Evolutionary conservation across 805 yeast genomes (phyloP).

Genomic region (Candida ulmi): DNA sequence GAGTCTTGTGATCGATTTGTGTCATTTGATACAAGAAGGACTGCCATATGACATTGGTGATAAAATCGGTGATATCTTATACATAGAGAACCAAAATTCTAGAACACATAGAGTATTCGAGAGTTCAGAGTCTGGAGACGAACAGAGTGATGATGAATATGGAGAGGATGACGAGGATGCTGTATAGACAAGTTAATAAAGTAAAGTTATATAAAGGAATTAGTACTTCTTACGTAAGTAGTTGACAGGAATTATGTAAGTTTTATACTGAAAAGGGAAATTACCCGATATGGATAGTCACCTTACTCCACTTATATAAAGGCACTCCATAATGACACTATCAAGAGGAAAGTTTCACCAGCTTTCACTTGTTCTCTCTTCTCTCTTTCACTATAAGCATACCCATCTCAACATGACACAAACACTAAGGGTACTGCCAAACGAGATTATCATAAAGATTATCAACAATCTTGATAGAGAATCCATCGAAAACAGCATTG

Average conservation of each 20-base stretch:
- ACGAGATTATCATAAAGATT: not conserved
- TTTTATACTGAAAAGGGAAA: too few species aligned
- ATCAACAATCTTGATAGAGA: not conserved
- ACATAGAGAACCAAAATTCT: not conserved
- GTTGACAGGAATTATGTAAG: too few species aligned
- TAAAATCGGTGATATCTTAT: not conserved
- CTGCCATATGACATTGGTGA: constrained; percentile 1
- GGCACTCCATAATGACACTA: too few species aligned
- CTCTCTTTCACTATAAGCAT: too few species aligned
- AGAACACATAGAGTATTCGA: not conserved
- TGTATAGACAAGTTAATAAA: too few species aligned
- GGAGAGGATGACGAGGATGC: not conserved
- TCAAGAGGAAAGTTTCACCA: too few species aligned
- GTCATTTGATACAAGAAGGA: not conserved
- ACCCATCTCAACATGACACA: not conserved
- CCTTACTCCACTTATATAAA: not conserved
- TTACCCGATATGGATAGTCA: too few species aligned
- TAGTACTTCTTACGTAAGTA: too few species aligned
- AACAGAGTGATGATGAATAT: not conserved
- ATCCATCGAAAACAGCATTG: not conserved
- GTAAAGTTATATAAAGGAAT: too few species aligned
- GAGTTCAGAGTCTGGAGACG: not conserved
- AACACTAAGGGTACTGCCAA: not conserved
- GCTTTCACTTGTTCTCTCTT: too few species aligned
- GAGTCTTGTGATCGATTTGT: not conserved